Conservation (phyloP, 2,329 filamentous ascomycete genomes). For the Claviceps capensis region DNA sequence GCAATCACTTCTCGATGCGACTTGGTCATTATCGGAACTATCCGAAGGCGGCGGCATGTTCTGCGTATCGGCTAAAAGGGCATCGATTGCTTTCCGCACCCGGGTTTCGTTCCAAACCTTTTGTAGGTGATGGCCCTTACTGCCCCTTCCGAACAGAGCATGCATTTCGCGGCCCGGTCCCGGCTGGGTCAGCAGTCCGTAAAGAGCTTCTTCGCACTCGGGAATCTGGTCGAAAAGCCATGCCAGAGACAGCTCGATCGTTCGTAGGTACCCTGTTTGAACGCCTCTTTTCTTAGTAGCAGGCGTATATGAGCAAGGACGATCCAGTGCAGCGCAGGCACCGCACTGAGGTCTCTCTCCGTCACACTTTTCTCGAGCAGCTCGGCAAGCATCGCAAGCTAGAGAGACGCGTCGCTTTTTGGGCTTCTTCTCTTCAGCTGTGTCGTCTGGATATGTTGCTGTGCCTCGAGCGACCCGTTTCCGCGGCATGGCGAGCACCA, state of each 20-base stretch:
- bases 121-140: slow-evolving; percentile 42
- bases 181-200: slow-evolving; percentile 35
- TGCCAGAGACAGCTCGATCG: slow-evolving; percentile 54
- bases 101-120: slow-evolving; percentile 49
- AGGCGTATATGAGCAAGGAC: slow-evolving; percentile 57
- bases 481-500: slow-evolving; percentile 21
- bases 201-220: slow-evolving; percentile 44
- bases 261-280: slow-evolving; percentile 67
- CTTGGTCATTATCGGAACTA: slow-evolving; percentile 21
- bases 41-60: slow-evolving; percentile 15
- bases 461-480: slow-evolving; percentile 19
- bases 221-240: slow-evolving; percentile 51
- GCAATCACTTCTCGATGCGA: slow-evolving; percentile 13
- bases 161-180: slow-evolving; percentile 25
- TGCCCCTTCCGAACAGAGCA: slow-evolving; percentile 38
- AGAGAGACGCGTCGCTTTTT: slow-evolving; percentile 54
- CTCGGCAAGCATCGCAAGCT: slow-evolving; percentile 56
- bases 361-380: slow-evolving; percentile 59
- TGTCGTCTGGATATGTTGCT: neutral
- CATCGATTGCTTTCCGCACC: slow-evolving; percentile 49
- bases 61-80: slow-evolving; percentile 37
- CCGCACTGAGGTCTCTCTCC: slow-evolving; percentile 53
- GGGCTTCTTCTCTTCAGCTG: slow-evolving; percentile 1
- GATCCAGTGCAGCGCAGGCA: slow-evolving; percentile 48
- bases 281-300: slow-evolving; percentile 65